Conservation (phyloP, 2,329 filamentous ascomycete genomes). For the Coleophoma crateriformis region DNA sequence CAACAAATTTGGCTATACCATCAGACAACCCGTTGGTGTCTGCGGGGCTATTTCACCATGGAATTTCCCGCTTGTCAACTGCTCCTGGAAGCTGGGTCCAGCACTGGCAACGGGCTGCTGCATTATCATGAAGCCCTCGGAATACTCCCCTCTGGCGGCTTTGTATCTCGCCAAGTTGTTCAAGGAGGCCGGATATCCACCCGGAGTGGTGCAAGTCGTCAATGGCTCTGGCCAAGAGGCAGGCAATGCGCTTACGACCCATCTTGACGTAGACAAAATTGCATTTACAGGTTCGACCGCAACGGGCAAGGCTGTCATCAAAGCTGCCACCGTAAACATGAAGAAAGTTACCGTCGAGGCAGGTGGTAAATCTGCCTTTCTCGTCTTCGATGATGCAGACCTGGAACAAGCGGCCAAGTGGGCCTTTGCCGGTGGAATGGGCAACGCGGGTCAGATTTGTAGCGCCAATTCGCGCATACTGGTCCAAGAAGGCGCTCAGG, state of each 20-base stretch:
- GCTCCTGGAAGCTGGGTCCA: conserved; percentile 69
- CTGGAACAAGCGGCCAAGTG: conserved; percentile 35
- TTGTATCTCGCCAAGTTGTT: conserved; percentile 59
- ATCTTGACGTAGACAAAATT: conserved; percentile 53
- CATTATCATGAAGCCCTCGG: conserved; percentile 55
- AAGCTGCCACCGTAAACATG: conserved; percentile 30
- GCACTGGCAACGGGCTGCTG: conserved; percentile 53
- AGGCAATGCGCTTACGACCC: conserved; percentile 58
- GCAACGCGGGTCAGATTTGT: conserved; percentile 55
- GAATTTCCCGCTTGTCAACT: conserved; percentile 72
- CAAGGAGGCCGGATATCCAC: conserved; percentile 66
- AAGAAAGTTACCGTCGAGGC: conserved; percentile 34
- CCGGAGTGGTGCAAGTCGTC: conserved; percentile 68
- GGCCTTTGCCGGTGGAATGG: conserved; percentile 47
- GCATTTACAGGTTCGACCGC: conserved; percentile 32
- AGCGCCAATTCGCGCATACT: conserved; percentile 52
- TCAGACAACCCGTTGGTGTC: conserved; percentile 32
- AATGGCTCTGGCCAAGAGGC: conserved; percentile 63
- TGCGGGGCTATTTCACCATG: conserved; percentile 70
- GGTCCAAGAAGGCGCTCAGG: conserved; percentile 49
- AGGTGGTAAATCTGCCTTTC: conserved; percentile 33
- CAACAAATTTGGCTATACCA: conserved; percentile 2
- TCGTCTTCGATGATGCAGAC: conserved; percentile 36
- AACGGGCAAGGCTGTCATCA: conserved; percentile 36
- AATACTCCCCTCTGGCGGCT: conserved; percentile 58